Percentiles rank a stretch among this genome's conserved stretches.
phyloP scores from a whole-genome alignment of 176 grass and related monocot genomes.

The Rhynchospora tenuis region DNA sequence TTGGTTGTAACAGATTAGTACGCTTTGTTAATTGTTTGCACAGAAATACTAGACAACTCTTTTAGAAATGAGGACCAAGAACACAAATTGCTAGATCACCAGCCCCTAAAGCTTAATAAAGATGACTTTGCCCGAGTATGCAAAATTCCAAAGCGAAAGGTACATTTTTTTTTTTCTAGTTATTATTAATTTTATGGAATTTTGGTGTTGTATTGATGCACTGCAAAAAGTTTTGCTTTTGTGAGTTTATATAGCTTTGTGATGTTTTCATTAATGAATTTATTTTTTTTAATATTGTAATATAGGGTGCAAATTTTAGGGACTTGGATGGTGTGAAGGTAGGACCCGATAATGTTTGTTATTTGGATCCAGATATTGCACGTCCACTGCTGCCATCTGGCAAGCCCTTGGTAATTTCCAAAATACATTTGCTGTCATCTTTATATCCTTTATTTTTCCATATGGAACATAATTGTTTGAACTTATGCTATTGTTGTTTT shows the following conservation, averaged over 20 bases:
- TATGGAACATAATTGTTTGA: neutral
- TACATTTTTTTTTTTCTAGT: neutral
- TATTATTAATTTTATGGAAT: neutral
- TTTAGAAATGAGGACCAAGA: slow-evolving; percentile 23
- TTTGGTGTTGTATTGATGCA: neutral
- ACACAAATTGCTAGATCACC: slow-evolving; percentile 57
- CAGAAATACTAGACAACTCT: slow-evolving; percentile 50
- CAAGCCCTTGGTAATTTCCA: slow-evolving; percentile 57
- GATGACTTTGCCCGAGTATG: slow-evolving; percentile 65
- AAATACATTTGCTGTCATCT: neutral
- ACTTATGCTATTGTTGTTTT: neutral
- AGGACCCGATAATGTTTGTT: slow-evolving; percentile 48
- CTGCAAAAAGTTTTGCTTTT: neutral
- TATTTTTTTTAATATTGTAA: neutral
- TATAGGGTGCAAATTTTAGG: slow-evolving; percentile 72
- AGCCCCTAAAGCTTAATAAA: slow-evolving; percentile 51
- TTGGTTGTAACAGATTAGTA: neutral
- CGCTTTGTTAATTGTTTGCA: neutral
- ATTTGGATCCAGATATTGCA: slow-evolving; percentile 39
- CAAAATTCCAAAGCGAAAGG: slow-evolving; percentile 70
- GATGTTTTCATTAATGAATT: neutral
- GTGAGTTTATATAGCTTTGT: neutral
- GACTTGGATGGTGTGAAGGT: slow-evolving; percentile 61
- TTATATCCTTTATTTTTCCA: neutral
- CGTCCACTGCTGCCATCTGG: slow-evolving; percentile 47